phyloP scores from a whole-genome alignment of 805 yeast species.

The Candida suzukii region DNA sequence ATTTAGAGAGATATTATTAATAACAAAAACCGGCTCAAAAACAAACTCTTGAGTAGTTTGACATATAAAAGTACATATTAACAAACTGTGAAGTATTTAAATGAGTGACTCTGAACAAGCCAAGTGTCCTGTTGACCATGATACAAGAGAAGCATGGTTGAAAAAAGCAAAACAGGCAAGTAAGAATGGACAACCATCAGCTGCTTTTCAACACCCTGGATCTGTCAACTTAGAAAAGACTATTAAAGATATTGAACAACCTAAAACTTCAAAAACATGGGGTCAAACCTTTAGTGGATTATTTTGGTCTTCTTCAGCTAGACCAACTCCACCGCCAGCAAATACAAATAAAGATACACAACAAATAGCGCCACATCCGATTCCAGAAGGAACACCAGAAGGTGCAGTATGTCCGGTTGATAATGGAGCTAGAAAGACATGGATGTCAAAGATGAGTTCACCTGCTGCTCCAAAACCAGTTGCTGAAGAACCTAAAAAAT shows the following conservation, averaged over 20 bases:
- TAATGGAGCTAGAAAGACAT: constrained; percentile 28
- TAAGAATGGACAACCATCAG: constrained; percentile 3
- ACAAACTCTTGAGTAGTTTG: no score
- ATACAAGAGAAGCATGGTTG: constrained; percentile 54
- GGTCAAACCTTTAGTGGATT: constrained; percentile 5
- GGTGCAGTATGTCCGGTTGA: constrained; percentile 32
- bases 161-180: constrained; percentile 21
- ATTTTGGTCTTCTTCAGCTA: constrained; percentile 13
- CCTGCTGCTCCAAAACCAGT: constrained; percentile 1
- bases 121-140: constrained; percentile 65
- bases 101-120: constrained; percentile 17
- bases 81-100: not conserved
- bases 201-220: not conserved
- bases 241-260: no score
- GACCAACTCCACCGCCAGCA: not conserved
- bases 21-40: not conserved
- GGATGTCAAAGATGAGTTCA: constrained; percentile 21
- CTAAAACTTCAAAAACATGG: constrained; percentile 6
- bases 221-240: no score
- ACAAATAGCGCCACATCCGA: constrained; percentile 1
- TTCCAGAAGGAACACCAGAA: constrained; percentile 12
- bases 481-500: constrained; percentile 1
- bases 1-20: no score
- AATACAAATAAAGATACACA: constrained; percentile 6
- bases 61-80: not conserved